These are phyloP conservation scores for Phytophthora syringae DNA, from an alignment of 352 stramenopile genomes.

Conservation along the genomic window DNA sequence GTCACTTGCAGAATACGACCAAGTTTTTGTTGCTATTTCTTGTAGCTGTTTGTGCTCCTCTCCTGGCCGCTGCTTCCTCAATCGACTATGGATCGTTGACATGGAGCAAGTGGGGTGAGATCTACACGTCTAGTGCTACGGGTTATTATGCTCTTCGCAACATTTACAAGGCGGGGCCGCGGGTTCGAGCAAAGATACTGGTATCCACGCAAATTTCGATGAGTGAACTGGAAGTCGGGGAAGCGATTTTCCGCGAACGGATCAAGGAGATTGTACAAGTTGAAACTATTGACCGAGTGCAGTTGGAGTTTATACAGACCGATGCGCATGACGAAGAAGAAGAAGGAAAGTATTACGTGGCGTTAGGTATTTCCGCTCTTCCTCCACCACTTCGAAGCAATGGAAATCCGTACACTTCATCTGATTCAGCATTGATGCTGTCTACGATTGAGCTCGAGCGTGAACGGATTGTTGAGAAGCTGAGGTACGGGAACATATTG, in stretches of 20 bases:
- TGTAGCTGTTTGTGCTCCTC: neutral
- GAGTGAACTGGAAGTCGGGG: conserved; percentile 11
- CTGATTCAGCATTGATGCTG: conserved; percentile 6
- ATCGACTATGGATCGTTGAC: conserved; percentile 27
- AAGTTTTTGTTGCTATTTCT: conserved; percentile 6
- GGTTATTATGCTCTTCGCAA: neutral
- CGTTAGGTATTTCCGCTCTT: conserved; percentile 30
- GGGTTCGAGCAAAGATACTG: conserved; percentile 30
- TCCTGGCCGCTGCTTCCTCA: neutral
- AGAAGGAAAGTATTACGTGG: conserved; percentile 16
- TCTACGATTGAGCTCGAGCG: conserved; percentile 25
- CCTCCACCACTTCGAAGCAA: conserved; percentile 8
- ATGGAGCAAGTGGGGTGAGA: conserved; percentile 15
- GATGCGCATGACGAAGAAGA: conserved; percentile 7
- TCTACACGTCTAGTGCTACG: conserved; percentile 4
- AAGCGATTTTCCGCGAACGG: conserved; percentile 26
- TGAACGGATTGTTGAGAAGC: conserved; percentile 19
- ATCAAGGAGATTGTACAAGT: conserved; percentile 24
- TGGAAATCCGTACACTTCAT: neutral
- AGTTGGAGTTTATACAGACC: conserved; percentile 33
- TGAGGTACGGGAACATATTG: conserved; percentile 13
- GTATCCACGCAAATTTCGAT: conserved; percentile 19
- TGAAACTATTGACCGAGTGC: conserved; percentile 20
- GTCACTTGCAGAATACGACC: neutral
- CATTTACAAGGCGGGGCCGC: conserved; percentile 17